Percentiles rank a stretch among this genome's conserved stretches.
Evolutionary conservation across 31 red algal species (phyloP).

Genomic region (Porphyra umbilicalis): DNA sequence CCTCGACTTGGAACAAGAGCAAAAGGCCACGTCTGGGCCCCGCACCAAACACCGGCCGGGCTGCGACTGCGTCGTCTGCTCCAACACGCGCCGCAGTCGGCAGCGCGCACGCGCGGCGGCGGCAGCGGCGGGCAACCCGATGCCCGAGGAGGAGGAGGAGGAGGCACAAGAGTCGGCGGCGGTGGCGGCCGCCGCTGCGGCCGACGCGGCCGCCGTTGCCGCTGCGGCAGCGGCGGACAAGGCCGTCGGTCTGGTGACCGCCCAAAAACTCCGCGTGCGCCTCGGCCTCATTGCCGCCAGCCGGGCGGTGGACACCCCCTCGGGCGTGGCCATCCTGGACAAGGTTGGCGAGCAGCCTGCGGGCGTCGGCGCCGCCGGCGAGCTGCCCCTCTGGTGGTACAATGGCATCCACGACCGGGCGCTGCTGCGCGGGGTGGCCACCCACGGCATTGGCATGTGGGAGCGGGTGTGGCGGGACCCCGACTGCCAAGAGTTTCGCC

Average conservation of each 20-base stretch:
- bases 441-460: conserved; percentile 53
- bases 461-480: conserved; percentile 34
- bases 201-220: background rate
- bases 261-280: conserved; percentile 63
- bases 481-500: conserved; percentile 14
- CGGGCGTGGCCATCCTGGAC: conserved; percentile 16
- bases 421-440: conserved; percentile 30
- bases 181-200: background rate
- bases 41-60: conserved; percentile 50
- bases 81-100: conserved; percentile 43
- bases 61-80: conserved; percentile 55
- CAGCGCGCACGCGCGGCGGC: conserved; percentile 30
- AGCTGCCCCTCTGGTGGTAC: conserved; percentile 49
- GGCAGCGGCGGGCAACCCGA: conserved; percentile 10
- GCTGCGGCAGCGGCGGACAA: conserved; percentile 7
- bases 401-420: conserved; percentile 43
- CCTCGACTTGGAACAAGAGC: conserved; percentile 34
- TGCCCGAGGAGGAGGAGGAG: conserved; percentile 34
- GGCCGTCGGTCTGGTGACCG: conserved; percentile 51
- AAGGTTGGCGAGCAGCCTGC: conserved; percentile 13
- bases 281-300: conserved; percentile 51
- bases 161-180: conserved; percentile 4
- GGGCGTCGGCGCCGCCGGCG: background rate
- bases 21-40: conserved; percentile 54
- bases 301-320: conserved; percentile 19